A percentile compares a stretch with the other conserved stretches of the same genome.
Conservation (phyloP, 148 eudicot genomes). For the Rhododendron henanense region DNA sequence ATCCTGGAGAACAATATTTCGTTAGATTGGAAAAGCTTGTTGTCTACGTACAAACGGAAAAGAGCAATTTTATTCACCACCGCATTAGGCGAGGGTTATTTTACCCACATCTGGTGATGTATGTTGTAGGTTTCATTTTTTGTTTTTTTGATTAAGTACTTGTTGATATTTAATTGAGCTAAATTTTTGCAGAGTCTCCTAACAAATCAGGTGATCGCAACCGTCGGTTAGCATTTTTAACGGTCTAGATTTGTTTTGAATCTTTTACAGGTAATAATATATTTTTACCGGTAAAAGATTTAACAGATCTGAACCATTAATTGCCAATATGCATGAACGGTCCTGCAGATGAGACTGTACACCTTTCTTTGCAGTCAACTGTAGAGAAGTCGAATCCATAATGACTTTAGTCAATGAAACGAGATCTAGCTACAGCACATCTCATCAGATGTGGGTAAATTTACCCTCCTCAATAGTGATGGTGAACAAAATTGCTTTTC, state of each 20-base stretch:
- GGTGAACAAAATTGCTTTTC: not conserved
- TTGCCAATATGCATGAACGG: no score
- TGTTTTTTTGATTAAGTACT: not conserved
- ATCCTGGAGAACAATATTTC: no score
- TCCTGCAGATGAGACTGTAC: no score
- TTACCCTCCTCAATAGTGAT: not conserved
- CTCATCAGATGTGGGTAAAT: not conserved
- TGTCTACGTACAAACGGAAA: not conserved
- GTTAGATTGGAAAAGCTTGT: not conserved
- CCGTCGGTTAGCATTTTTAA: no score
- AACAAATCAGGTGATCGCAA: not conserved
- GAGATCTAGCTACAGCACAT: not conserved
- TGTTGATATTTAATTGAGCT: not conserved
- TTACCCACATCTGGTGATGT: no score
- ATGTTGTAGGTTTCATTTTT: no score
- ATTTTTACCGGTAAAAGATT: no score
- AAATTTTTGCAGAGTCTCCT: not conserved
- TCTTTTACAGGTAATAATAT: no score
- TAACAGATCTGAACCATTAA: no score
- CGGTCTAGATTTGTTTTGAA: no score
- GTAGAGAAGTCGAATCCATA: no score
- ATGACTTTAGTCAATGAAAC: not conserved
- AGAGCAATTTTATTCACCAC: not conserved
- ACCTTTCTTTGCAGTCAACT: no score
- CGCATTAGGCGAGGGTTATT: not conserved